Evolutionary conservation across 1,284 basidiomycete species (phyloP).

Genomic region (Pascua sp.): DNA sequence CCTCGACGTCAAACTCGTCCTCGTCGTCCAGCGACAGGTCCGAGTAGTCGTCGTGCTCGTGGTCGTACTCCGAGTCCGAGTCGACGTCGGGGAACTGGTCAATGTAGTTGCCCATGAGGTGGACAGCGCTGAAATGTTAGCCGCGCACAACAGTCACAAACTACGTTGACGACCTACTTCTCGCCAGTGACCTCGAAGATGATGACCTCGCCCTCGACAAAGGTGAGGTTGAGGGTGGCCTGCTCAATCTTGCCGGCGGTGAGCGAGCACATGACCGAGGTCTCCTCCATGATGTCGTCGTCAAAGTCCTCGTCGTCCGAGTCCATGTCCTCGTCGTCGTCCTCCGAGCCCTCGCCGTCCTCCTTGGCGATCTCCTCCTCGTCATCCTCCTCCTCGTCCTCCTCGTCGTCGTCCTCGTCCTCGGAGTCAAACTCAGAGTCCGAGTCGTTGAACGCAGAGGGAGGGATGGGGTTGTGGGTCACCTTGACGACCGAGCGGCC

Average conservation of each 20-base stretch:
- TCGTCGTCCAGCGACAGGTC: conserved; percentile 50
- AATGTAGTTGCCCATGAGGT: conserved; percentile 88
- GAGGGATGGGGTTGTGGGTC: conserved; percentile 56
- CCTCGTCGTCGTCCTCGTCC: conserved; percentile 50
- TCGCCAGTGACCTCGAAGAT: conserved; percentile 74
- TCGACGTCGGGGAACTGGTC: conserved; percentile 50
- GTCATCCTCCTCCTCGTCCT: conserved; percentile 50
- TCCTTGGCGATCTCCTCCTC: conserved; percentile 49
- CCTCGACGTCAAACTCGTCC: conserved; percentile 55
- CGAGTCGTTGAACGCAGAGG: conserved; percentile 50
- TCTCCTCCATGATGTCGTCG: conserved; percentile 48
- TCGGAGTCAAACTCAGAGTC: conserved; percentile 51
- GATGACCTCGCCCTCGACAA: conserved; percentile 68
- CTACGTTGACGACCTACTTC: conserved; percentile 59
- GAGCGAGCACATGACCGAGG: conserved; percentile 53
- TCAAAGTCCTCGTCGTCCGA: conserved; percentile 51
- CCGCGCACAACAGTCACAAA: conserved; percentile 19
- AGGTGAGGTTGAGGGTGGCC: conserved; percentile 66
- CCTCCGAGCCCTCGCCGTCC: conserved; percentile 24
- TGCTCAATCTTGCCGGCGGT: conserved; percentile 67
- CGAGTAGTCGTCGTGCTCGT: conserved; percentile 52
- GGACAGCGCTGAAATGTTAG: conserved; percentile 60
- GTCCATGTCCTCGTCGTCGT: conserved; percentile 46
- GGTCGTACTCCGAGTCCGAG: conserved; percentile 46
- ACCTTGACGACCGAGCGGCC: conserved; percentile 77